phyloP scores from a whole-genome alignment of 2,329 filamentous ascomycete genomes.

The Colletotrichum somersetense region DNA sequence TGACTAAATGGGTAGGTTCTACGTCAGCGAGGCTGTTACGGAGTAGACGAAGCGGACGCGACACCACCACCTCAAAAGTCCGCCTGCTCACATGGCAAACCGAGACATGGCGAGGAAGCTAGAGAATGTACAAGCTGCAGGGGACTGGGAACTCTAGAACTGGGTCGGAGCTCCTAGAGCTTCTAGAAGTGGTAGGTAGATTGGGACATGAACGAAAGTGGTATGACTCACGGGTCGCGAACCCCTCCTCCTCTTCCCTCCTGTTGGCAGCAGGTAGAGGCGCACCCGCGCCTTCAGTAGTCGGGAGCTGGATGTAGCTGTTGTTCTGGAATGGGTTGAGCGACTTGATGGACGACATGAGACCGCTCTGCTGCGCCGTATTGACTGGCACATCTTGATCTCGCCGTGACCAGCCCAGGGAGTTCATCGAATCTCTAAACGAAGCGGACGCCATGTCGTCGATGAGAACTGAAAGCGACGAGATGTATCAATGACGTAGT shows the following conservation, averaged over 20 bases:
- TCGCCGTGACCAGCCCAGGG: slow-evolving; percentile 92
- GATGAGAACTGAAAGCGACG: not conserved
- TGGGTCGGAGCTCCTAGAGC: slow-evolving; percentile 22
- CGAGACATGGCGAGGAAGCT: slow-evolving; percentile 50
- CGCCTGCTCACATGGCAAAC: slow-evolving; percentile 54
- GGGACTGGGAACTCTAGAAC: slow-evolving; percentile 53
- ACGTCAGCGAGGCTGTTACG: slow-evolving; percentile 49
- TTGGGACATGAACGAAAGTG: slow-evolving; percentile 42
- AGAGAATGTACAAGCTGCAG: slow-evolving; percentile 63
- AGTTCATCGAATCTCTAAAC: slow-evolving; percentile 95
- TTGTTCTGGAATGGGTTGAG: slow-evolving; percentile 88
- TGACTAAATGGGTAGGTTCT: slow-evolving; percentile 73
- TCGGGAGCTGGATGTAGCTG: slow-evolving; percentile 92
- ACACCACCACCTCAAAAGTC: slow-evolving; percentile 26
- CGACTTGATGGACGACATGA: slow-evolving; percentile 85
- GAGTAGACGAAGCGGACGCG: slow-evolving; percentile 44
- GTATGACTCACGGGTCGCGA: slow-evolving; percentile 87
- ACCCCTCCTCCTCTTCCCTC: slow-evolving; percentile 94
- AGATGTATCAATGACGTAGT: slow-evolving; percentile 24
- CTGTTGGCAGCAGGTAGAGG: slow-evolving; percentile 86
- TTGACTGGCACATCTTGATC: slow-evolving; percentile 81
- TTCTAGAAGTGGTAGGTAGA: slow-evolving; percentile 44
- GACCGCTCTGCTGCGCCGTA: slow-evolving; percentile 77
- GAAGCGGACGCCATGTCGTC: slow-evolving; percentile 83
- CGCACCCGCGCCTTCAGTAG: slow-evolving; percentile 83